These are phyloP conservation scores for Rhizopus arrhizus DNA, from an alignment of 371 early-diverging fungal species.

Conservation along the genomic window DNA sequence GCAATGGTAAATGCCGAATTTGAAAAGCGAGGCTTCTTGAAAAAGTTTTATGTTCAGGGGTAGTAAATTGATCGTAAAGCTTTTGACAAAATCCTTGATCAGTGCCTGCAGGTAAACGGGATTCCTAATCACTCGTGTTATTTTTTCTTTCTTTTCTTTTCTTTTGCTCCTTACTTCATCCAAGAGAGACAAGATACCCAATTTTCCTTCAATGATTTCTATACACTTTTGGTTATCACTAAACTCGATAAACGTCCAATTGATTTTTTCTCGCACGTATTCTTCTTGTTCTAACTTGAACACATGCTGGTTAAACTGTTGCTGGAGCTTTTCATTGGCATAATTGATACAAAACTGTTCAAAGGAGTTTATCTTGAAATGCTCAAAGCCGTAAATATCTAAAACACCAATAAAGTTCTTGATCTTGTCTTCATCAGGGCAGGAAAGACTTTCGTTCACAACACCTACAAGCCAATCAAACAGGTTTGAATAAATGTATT, in stretches of 20 bases:
- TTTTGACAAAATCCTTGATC: constrained; percentile 84
- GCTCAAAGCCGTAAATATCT: constrained; percentile 97
- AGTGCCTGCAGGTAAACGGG: constrained; percentile 88
- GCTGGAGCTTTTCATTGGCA: constrained; percentile 97
- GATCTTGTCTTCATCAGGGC: constrained; percentile 47
- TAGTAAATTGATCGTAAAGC: constrained; percentile 80
- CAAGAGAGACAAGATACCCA: constrained; percentile 93
- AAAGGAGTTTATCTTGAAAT: constrained; percentile 97
- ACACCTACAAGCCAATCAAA: constrained; percentile 93
- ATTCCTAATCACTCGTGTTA: constrained; percentile 46
- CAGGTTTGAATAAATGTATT: constrained; percentile 88
- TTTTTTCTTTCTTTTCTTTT: not conserved
- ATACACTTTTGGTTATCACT: constrained; percentile 99
- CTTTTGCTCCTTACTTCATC: constrained; percentile 75
- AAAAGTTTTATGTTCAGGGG: constrained; percentile 73
- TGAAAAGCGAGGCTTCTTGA: constrained; percentile 89
- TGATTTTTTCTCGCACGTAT: constrained; percentile 91
- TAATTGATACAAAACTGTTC: constrained; percentile 99
- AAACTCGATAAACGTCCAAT: constrained; percentile 93
- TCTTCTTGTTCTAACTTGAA: constrained; percentile 95
- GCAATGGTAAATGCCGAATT: constrained; percentile 79
- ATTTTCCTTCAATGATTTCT: constrained; percentile 93
- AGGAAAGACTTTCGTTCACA: constrained; percentile 76
- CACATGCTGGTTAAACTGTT: constrained; percentile 76
- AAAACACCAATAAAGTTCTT: constrained; percentile 90